Conservation (phyloP, 1,139 yeast species). For the Saccharomyces hybrid region DNA sequence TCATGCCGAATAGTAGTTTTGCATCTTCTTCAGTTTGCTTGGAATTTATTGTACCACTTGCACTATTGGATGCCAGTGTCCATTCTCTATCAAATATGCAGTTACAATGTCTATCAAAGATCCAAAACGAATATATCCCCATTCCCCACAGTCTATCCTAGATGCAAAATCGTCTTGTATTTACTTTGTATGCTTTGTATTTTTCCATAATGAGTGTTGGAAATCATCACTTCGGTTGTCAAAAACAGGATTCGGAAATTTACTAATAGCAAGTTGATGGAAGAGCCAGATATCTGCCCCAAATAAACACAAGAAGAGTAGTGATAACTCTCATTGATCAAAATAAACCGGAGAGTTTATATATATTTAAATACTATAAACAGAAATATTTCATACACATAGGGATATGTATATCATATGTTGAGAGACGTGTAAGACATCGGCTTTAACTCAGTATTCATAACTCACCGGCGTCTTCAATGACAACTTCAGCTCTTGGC, state of each 20-base stretch:
- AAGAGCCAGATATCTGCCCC: neutral
- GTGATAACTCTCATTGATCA: neutral
- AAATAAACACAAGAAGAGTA: neutral
- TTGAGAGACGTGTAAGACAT: too few species aligned
- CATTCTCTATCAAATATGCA: slow-evolving; percentile 68
- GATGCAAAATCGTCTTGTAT: neutral
- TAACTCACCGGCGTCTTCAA: too few species aligned
- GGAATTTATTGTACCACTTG: slow-evolving; percentile 45
- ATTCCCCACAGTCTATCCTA: slow-evolving; percentile 15
- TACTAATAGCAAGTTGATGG: neutral
- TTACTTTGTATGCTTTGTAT: neutral
- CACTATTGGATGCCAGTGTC: slow-evolving; percentile 30
- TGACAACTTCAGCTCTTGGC: too few species aligned
- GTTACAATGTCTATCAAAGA: slow-evolving; percentile 82
- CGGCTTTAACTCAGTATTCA: too few species aligned
- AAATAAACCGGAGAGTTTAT: too few species aligned
- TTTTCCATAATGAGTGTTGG: neutral
- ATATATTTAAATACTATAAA: too few species aligned
- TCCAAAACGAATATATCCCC: slow-evolving; percentile 75
- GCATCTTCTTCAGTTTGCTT: slow-evolving; percentile 58
- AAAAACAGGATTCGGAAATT: neutral
- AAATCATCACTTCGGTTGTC: neutral
- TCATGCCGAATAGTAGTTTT: slow-evolving; percentile 79
- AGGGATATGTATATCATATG: too few species aligned
- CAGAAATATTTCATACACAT: too few species aligned